These are phyloP conservation scores for Fistulinella cinereoalba DNA, from an alignment of 1,284 basidiomycete genomes.

Conservation along the genomic window DNA sequence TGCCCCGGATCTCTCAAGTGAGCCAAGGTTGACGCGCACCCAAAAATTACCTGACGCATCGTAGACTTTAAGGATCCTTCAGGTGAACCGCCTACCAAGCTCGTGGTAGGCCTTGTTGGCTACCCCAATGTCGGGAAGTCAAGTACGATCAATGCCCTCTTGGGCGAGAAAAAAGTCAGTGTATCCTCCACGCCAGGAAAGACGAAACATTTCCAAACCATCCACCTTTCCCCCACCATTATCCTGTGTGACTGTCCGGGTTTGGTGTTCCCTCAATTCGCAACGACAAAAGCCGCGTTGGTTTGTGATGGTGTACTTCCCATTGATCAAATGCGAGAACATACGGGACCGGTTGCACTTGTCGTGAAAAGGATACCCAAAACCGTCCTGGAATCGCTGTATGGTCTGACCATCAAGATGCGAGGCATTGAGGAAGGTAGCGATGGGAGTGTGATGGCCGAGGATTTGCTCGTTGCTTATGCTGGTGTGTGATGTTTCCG, in stretches of 20 bases:
- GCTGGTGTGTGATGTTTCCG: conserved; percentile 66
- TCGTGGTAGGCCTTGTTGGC: conserved; percentile 94
- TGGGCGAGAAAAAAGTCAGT: conserved; percentile 95
- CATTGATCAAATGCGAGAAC: conserved; percentile 96
- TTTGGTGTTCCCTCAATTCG: conserved; percentile 97
- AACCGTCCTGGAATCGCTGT: conserved; percentile 85
- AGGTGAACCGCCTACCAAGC: conserved; percentile 63
- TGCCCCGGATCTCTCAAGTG: conserved; percentile 78
- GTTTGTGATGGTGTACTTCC: conserved; percentile 97
- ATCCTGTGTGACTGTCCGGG: conserved; percentile 99
- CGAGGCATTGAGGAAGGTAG: conserved; percentile 81
- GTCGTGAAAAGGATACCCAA: conserved; percentile 81
- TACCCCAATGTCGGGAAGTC: conserved; percentile 99
- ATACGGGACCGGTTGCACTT: conserved; percentile 84
- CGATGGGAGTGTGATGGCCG: conserved; percentile 72
- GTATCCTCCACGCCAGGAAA: conserved; percentile 98
- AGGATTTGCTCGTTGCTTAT: conserved; percentile 86
- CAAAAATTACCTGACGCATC: not conserved
- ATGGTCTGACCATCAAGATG: conserved; percentile 81
- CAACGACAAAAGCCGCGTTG: conserved; percentile 91
- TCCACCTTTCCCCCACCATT: conserved; percentile 84
- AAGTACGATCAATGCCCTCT: conserved; percentile 93
- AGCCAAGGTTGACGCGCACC: conserved; percentile 18
- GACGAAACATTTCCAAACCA: conserved; percentile 99
- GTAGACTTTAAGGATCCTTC: conserved; percentile 64